Evolutionary conservation across 306 rosid species (phyloP).

Genomic region (Rubus parviflorus): DNA sequence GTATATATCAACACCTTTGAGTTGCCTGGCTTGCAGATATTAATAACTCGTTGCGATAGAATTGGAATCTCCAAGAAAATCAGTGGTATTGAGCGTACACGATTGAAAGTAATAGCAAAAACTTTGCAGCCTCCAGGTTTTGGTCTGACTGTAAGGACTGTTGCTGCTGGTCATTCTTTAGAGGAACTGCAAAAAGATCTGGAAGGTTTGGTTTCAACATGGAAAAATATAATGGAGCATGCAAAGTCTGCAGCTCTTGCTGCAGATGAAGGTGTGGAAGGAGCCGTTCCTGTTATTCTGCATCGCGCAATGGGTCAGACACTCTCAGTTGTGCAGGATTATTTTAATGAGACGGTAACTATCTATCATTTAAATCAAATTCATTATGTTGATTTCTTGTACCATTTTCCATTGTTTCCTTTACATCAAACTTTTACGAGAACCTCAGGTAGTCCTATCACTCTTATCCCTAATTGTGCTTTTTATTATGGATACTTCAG

Average conservation of each 20-base stretch:
- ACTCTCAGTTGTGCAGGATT: slow-evolving; percentile 96
- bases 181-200: slow-evolving; percentile 92
- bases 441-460: slow-evolving; percentile 15
- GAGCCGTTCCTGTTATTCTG: slow-evolving; percentile 87
- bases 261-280: slow-evolving; percentile 96
- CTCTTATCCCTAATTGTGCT: slow-evolving; percentile 27
- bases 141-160: slow-evolving; percentile 95
- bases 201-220: slow-evolving; percentile 75
- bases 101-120: slow-evolving; percentile 87
- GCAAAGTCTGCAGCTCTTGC: slow-evolving; percentile 96
- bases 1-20: slow-evolving; percentile 21
- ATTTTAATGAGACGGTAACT: slow-evolving; percentile 73
- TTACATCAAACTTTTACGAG: neutral
- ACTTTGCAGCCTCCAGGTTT: slow-evolving; percentile 93
- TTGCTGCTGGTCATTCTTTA: slow-evolving; percentile 87
- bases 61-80: slow-evolving; percentile 89
- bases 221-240: slow-evolving; percentile 82
- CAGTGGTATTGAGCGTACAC: slow-evolving; percentile 77
- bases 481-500: slow-evolving; percentile 45
- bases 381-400: neutral
- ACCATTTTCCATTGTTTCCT: neutral
- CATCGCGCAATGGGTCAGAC: slow-evolving; percentile 97
- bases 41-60: slow-evolving; percentile 63
- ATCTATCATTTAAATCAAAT: slow-evolving; percentile 17
- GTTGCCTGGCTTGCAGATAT: slow-evolving; percentile 61